Evolutionary conservation across 345 rosid genomes (phyloP).

Genomic region (Eucalyptus brandiana): DNA sequence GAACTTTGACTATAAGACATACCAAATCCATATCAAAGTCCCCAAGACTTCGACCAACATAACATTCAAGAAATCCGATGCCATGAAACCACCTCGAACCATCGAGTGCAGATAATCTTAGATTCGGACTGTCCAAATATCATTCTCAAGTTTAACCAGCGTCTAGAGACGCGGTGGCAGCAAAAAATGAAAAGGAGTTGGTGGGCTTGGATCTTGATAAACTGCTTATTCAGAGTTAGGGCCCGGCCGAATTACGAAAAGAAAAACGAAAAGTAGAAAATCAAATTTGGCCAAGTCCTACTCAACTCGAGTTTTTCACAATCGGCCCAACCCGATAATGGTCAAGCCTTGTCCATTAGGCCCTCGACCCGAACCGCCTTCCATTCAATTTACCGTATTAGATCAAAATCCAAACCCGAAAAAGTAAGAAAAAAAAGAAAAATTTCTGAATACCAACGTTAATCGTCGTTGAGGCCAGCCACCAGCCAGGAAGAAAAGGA

Average conservation of each 20-base stretch:
- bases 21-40: not conserved
- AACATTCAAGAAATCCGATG: not conserved
- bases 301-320: not conserved
- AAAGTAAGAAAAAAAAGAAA: no score
- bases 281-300: not conserved
- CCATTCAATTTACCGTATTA: not conserved
- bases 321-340: not conserved
- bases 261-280: not conserved
- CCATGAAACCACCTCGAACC: not conserved
- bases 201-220: not conserved
- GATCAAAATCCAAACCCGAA: not conserved
- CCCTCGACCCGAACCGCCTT: not conserved
- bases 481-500: not conserved
- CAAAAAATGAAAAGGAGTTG: not conserved
- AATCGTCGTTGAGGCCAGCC: not conserved
- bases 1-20: not conserved
- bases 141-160: not conserved
- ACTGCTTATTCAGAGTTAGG: not conserved
- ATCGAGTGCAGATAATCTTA: not conserved
- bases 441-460: not conserved
- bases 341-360: not conserved
- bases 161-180: not conserved
- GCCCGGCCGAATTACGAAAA: not conserved
- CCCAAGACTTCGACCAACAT: not conserved
- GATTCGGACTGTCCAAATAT: not conserved